Evolutionary conservation across 2,329 filamentous ascomycete species (phyloP), one percentile per base, ranked within the genome.

Genomic region (Aspergillus ustus): DNA sequence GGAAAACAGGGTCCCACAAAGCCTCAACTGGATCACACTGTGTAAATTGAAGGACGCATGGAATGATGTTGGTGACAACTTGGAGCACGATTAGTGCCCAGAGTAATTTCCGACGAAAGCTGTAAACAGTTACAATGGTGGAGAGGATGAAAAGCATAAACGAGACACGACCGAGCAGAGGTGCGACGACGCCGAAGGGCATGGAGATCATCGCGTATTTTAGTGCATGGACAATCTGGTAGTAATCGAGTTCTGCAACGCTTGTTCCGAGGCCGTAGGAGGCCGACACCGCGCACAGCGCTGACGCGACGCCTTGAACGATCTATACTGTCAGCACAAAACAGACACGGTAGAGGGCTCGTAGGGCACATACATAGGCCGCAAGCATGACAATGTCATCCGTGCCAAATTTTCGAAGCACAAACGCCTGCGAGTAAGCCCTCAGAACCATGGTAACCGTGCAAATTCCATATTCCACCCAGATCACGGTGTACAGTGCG

Each of bases 371-470:
- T 7, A 60, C 58, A 29, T 49, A 60, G 45, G 58, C 58, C 2
- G 22, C 58, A 8, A 60, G 44, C 58, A 60, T 60, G 22, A 60
- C 52, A 29, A 37, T 7, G 8, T 60, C 58, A 34, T 60, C 52
- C 0, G 34, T n/a, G 0, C 45, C 20, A 9, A 54, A 54, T 22
- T 37, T 60, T 17, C 52, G 51, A 8, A 55, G 22, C 22, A 60
- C 37, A 11, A 55, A 60, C 1, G 50, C 20, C 20, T 60, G 52
- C 1, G 51, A 55, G 31, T 60, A 60, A 1, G 31, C 58, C 9
- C 58, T 22, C 2, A 60, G 58, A 9, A 17, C 45, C 58, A 60
- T 60, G 31, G 55, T 51, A 4, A 60, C 11, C 4, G 58, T 60
- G 20, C 40, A 49, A 34, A 60, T 22, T 7, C 58, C 52, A 20